phyloP scores from a whole-genome alignment of 106 monocot species.

The Xerophyta viscosa region DNA sequence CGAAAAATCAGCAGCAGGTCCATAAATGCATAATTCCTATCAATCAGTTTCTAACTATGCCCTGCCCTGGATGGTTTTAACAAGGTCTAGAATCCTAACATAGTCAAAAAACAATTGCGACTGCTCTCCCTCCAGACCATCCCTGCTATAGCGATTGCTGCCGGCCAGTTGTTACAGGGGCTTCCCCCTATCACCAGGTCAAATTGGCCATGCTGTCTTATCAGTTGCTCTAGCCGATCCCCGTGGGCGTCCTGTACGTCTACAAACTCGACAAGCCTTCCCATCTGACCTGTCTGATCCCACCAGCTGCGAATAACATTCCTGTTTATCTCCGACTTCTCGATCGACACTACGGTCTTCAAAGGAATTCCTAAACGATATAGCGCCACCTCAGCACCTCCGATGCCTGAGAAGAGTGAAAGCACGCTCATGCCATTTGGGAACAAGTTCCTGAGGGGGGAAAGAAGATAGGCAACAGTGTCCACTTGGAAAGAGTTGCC shows the following conservation, averaged over 20 bases:
- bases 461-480: slow-evolving; percentile 77
- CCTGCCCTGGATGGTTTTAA: slow-evolving; percentile 49
- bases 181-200: slow-evolving; percentile 77
- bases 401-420: slow-evolving; percentile 77
- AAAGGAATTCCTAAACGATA: slow-evolving; percentile 52
- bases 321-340: slow-evolving; percentile 49
- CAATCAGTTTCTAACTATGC: slow-evolving; percentile 4
- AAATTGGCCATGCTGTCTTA: slow-evolving; percentile 42
- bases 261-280: slow-evolving; percentile 34
- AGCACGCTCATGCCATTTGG: slow-evolving; percentile 59
- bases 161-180: slow-evolving; percentile 79
- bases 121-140: slow-evolving; percentile 65
- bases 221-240: slow-evolving; percentile 26
- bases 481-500: slow-evolving; percentile 82
- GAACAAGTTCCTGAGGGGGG: slow-evolving; percentile 49
- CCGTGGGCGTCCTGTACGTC: slow-evolving; percentile 38
- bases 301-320: slow-evolving; percentile 62
- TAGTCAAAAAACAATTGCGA: slow-evolving; percentile 74
- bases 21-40: too few relatives aligned
- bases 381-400: slow-evolving; percentile 84
- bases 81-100: slow-evolving; percentile 58
- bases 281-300: slow-evolving; percentile 56
- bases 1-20: too few relatives aligned
- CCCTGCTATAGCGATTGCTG: slow-evolving; percentile 64
- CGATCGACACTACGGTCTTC: slow-evolving; percentile 60